phyloP scores from a whole-genome alignment of 1,284 basidiomycete genomes.

The Sanguinoderma infundibulare region DNA sequence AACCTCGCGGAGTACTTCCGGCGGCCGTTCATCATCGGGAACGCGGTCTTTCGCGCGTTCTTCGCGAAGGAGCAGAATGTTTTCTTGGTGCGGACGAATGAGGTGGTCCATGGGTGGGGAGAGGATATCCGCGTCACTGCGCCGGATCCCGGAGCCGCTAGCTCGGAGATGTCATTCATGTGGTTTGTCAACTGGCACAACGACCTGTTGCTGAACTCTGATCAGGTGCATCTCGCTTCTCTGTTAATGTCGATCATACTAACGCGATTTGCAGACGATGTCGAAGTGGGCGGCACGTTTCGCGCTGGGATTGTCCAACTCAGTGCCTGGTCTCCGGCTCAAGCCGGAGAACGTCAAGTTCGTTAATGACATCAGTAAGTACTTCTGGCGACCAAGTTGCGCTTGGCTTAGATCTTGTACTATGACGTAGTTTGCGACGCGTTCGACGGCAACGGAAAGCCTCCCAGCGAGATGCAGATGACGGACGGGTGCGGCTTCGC shows the following conservation, averaged over 20 bases:
- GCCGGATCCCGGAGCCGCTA: background rate
- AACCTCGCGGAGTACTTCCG: slow-evolving; percentile 33
- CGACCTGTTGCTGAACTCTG: slow-evolving; percentile 32
- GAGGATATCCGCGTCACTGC: background rate
- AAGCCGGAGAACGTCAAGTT: slow-evolving; percentile 29
- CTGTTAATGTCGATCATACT: background rate
- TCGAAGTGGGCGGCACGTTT: slow-evolving; percentile 47
- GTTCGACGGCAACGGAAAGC: slow-evolving; percentile 27
- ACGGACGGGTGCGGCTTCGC: slow-evolving; percentile 50
- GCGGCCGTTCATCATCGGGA: slow-evolving; percentile 41
- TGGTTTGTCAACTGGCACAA: slow-evolving; percentile 43
- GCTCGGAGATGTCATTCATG: slow-evolving; percentile 23
- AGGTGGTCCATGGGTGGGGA: slow-evolving; percentile 19
- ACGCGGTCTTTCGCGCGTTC: slow-evolving; percentile 44
- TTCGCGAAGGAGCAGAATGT: slow-evolving; percentile 40
- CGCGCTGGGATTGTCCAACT: slow-evolving; percentile 44
- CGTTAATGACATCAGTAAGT: slow-evolving; percentile 38
- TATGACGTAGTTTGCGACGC: slow-evolving; percentile 17
- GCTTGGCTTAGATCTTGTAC: slow-evolving; percentile 25
- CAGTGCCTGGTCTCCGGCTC: slow-evolving; percentile 42
- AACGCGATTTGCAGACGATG: slow-evolving; percentile 34
- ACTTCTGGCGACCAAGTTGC: too few relatives aligned
- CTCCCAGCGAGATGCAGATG: slow-evolving; percentile 42
- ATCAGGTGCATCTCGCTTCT: slow-evolving; percentile 35
- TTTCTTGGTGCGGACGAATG: slow-evolving; percentile 42